Percentiles rank a stretch among this genome's conserved stretches.
These are phyloP conservation scores for Cyclocybe cylindracea DNA, from an alignment of 768 basidiomycete species.

Conservation along the genomic window DNA sequence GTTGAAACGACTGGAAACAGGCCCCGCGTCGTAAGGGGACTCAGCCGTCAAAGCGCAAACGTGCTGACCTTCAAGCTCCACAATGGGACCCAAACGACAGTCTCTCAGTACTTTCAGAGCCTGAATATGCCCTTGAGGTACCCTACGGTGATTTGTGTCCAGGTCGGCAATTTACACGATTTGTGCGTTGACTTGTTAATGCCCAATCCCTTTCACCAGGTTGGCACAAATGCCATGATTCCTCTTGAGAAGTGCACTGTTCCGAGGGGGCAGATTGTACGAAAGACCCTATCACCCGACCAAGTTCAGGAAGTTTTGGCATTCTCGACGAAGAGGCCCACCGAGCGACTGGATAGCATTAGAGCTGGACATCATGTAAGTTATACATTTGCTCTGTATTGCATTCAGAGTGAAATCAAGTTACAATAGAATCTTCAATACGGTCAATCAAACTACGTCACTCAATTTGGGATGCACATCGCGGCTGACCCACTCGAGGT, in stretches of 20 bases:
- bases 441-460: constrained; percentile 72
- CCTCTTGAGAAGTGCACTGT: constrained; percentile 72
- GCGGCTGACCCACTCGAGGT: constrained; percentile 49
- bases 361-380: constrained; percentile 2
- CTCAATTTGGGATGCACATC: constrained; percentile 68
- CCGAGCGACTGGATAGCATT: constrained; percentile 57
- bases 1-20: constrained; percentile 26
- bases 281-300: constrained; percentile 67
- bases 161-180: constrained; percentile 37
- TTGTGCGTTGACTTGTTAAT: background rate
- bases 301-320: constrained; percentile 62
- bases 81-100: constrained; percentile 47
- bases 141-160: constrained; percentile 56
- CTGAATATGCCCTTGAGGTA: constrained; percentile 35
- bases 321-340: constrained; percentile 68
- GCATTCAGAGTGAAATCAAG: background rate
- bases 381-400: background rate
- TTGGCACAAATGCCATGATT: constrained; percentile 59
- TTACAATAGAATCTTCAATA: constrained; percentile 52
- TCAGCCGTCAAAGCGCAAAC: constrained; percentile 52
- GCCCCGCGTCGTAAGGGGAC: constrained; percentile 54
- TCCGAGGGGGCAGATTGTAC: constrained; percentile 64
- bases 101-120: constrained; percentile 35
- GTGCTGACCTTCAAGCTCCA: constrained; percentile 47
- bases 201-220: constrained; percentile 34